phyloP scores from a whole-genome alignment of 2,329 filamentous ascomycete species.

The Microcyclospora tardicrescens region DNA sequence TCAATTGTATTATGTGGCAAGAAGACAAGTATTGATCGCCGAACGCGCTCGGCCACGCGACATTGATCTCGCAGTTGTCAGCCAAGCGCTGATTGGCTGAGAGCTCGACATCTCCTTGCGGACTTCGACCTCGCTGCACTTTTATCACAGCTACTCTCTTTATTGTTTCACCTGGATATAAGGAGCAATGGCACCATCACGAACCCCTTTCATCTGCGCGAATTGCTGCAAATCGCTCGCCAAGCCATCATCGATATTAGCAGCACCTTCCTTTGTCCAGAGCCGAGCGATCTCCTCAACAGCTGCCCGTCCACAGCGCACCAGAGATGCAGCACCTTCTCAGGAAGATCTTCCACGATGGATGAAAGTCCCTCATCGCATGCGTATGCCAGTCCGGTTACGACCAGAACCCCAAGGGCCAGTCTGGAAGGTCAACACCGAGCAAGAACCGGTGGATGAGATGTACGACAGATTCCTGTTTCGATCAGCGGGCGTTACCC shows the following conservation, averaged over 20 bases:
- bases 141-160: too few species aligned
- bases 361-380: slow-evolving; percentile 35
- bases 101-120: background rate
- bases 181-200: slow-evolving; percentile 2
- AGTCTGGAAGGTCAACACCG: slow-evolving; percentile 59
- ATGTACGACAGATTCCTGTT: slow-evolving; percentile 71
- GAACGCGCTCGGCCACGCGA: background rate
- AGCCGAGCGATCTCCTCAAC: slow-evolving; percentile 8
- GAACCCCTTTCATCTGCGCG: slow-evolving; percentile 19
- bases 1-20: too few species aligned
- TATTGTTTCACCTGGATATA: too few species aligned
- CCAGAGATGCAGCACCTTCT: slow-evolving; percentile 8
- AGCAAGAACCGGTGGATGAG: slow-evolving; percentile 59
- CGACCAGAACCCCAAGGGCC: slow-evolving; percentile 43
- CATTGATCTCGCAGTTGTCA: slow-evolving; percentile 3
- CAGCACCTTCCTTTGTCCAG: slow-evolving; percentile 14
- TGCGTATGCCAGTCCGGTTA: slow-evolving; percentile 40
- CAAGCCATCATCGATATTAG: slow-evolving; percentile 12
- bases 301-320: slow-evolving; percentile 11
- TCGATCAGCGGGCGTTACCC: slow-evolving; percentile 14
- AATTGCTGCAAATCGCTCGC: slow-evolving; percentile 16
- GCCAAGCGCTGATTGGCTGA: slow-evolving; percentile 1
- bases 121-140: background rate
- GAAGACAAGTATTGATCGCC: too few species aligned
- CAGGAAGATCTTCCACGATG: slow-evolving; percentile 31